These are phyloP conservation scores for Helicostylum pulchrum DNA, from an alignment of 192 early-diverging fungal genomes.

Conservation along the genomic window DNA sequence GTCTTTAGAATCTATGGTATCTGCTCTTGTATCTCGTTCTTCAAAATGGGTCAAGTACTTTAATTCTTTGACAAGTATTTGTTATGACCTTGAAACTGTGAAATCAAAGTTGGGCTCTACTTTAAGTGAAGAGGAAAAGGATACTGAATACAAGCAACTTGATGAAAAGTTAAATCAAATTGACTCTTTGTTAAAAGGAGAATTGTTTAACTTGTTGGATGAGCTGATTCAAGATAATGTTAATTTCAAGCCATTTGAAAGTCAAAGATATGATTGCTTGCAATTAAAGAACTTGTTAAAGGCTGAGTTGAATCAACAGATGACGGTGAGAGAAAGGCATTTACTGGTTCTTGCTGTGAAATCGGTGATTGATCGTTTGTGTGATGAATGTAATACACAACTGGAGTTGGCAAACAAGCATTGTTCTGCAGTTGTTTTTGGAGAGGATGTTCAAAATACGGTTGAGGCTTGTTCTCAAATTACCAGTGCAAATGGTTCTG, in stretches of 20 bases:
- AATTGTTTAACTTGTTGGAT: background rate
- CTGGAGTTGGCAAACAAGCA: background rate
- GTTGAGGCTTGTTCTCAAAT: too few relatives aligned
- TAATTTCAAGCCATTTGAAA: background rate
- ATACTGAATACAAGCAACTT: background rate
- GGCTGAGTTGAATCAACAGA: too few relatives aligned
- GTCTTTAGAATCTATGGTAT: background rate
- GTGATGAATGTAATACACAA: background rate
- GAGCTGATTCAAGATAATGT: background rate
- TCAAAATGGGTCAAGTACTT: slow-evolving; percentile 3
- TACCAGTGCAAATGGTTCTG: too few relatives aligned
- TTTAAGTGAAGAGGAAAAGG: background rate
- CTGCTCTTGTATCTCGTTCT: background rate
- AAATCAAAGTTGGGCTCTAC: too few relatives aligned
- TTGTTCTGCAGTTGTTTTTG: too few relatives aligned
- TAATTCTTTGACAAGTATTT: background rate
- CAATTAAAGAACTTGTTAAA: too few relatives aligned
- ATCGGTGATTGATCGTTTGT: background rate
- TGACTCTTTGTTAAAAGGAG: background rate
- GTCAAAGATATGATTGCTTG: background rate
- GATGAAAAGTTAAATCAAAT: background rate
- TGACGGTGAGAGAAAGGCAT: background rate
- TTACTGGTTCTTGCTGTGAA: background rate
- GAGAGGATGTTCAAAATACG: too few relatives aligned
- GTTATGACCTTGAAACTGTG: too few relatives aligned